A percentile compares a stretch with the other conserved stretches of the same genome.
Evolutionary conservation across 2,329 filamentous ascomycete species (phyloP).

Genomic region (Colletotrichum orchidophilum): DNA sequence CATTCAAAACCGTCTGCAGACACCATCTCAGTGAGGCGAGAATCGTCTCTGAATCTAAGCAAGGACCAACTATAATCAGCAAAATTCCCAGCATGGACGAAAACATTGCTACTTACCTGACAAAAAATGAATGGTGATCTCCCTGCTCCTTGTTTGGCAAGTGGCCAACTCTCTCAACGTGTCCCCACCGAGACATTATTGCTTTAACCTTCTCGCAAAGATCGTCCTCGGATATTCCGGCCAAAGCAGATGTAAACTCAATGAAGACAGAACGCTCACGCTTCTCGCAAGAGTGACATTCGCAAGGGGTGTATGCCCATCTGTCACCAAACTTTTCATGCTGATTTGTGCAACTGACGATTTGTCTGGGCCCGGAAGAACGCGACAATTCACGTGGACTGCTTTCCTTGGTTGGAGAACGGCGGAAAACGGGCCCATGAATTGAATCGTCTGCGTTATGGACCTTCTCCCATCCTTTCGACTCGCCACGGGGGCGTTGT

Average conservation of each 20-base stretch:
- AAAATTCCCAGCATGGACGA: neutral
- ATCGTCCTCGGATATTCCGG: no score
- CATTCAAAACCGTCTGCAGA: neutral
- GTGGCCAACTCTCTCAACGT: neutral
- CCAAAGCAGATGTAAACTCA: neutral
- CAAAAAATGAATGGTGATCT: neutral
- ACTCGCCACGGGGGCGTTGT: neutral
- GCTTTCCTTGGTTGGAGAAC: conserved; percentile 15
- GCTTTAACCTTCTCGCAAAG: neutral
- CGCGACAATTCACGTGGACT: neutral
- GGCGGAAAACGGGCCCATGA: conserved; percentile 24
- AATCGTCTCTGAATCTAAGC: conserved; percentile 2
- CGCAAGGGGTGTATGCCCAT: conserved; percentile 41
- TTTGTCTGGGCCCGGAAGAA: neutral
- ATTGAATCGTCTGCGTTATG: conserved; percentile 7
- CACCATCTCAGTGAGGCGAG: neutral
- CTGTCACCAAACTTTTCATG: neutral
- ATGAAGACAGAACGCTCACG: conserved; percentile 37
- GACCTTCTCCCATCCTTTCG: conserved; percentile 18
- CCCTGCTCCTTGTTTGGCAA: neutral
- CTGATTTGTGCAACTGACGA: neutral
- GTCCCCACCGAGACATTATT: conserved; percentile 9
- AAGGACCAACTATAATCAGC: neutral
- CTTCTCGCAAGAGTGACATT: conserved; percentile 40
- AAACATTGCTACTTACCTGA: neutral